Percentiles rank a stretch among this genome's conserved stretches.
These are phyloP conservation scores for Xylaria sp. DNA, from an alignment of 2,329 filamentous ascomycete species.

Conservation along the genomic window DNA sequence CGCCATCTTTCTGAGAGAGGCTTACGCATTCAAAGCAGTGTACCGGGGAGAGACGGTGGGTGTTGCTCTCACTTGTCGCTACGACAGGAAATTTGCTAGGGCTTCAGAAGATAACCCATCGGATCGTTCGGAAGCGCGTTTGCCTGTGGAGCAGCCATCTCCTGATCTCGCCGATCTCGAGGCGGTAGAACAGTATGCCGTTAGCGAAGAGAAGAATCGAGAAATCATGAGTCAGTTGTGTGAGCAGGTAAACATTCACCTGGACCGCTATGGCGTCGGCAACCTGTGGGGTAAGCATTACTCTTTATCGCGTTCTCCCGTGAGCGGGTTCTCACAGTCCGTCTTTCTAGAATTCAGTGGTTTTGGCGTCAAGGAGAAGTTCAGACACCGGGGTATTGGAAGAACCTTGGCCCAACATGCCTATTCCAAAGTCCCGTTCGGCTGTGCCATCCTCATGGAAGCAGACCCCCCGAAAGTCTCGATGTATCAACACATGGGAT, in stretches of 20 bases:
- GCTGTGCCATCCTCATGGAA: not conserved
- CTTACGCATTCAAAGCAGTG: constrained; percentile 1
- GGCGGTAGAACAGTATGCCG: not conserved
- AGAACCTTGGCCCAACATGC: constrained; percentile 5
- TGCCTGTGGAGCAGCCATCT: not conserved
- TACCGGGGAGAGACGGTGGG: constrained; percentile 4
- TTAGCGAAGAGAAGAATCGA: not conserved
- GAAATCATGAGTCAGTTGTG: not conserved
- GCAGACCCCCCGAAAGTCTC: not conserved
- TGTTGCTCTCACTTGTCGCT: not conserved
- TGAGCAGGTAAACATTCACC: not conserved
- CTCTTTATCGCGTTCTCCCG: not conserved
- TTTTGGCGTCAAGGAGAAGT: constrained; percentile 2
- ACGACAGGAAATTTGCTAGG: not conserved
- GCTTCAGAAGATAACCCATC: not conserved
- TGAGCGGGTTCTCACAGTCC: not conserved
- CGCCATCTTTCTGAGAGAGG: not conserved
- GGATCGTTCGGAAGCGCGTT: not conserved
- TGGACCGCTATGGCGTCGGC: not conserved
- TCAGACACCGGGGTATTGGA: constrained; percentile 4
- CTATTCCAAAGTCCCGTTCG: not conserved
- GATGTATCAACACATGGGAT: constrained; percentile 7
- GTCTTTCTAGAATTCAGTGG: not conserved
- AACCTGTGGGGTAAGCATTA: constrained; percentile 4
- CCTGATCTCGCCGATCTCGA: not conserved